Base-by-base conservation (phyloP, 108 stramenopile species). In the Pelagomonas calceolata region DNA sequence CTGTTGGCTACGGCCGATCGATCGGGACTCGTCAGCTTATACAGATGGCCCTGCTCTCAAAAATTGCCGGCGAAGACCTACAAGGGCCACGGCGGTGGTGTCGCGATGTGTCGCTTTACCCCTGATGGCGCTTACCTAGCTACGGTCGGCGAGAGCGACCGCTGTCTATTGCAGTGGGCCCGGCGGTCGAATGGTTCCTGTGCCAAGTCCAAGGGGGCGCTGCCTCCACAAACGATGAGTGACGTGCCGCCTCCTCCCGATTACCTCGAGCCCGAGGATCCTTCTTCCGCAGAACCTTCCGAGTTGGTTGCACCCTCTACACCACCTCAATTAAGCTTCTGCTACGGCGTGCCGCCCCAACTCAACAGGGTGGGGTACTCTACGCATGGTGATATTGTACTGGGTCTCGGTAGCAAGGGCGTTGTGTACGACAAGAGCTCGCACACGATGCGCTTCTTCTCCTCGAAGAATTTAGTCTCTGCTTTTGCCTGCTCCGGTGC, bases 1-100 rank as follows among this genome's bases (percentile, higher is more conserved):
- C 76, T 82, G 21, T 36, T 82, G n/a, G 77, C 80, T 0, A 44
- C 68, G 7, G 78, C 60, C 4, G 83, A 84, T 34, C 75, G 74
- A 34, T 77, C 73, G 36, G 83, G 83, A 66, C 68, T 73, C 32
- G 71, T 75, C 10, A n/a, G n/a, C 36, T 32, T 78, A 35, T 68
- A 65, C 36, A 64, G 73, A 30, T 80, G 73, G 43, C 79, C 79
- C 21, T 68, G 67, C 36, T 34, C 31, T 4, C 9, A 65, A 4
- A 30, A 34, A 30, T 75, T 76, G 21, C 44, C 70, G 30, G 33
- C 29, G 46, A 76, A 80, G 71, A 44, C 64, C 32, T 73, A 44
- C 34, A 39, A n/a, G 17, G 79, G 75, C 31, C 79, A 80, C 63
- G 9, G 71, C 0, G 33, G 17, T 17, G 30, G 73, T 33, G 70